A percentile compares a stretch with the other conserved stretches of the same genome.
Evolutionary conservation across 1,139 yeast genomes (phyloP).

Genomic region (Suhomyces maxii): DNA sequence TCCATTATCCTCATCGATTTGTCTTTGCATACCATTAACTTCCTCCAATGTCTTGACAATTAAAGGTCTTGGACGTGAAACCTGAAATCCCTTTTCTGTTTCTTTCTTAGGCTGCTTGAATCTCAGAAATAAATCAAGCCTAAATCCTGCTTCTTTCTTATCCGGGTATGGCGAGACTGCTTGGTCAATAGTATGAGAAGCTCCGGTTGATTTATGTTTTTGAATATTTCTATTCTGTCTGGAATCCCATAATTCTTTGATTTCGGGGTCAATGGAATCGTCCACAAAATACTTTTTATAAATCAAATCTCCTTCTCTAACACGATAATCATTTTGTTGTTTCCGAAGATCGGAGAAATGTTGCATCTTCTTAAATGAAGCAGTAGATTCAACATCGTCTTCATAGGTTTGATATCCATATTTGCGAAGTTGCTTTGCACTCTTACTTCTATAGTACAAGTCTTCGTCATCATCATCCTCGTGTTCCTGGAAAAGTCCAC

Average conservation of each 20-base stretch:
- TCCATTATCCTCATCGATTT: background rate
- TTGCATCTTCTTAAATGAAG: conserved; percentile 13
- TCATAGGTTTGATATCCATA: conserved; percentile 1
- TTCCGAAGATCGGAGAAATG: conserved; percentile 15
- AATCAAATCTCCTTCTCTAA: conserved; percentile 50
- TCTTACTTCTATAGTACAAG: conserved; percentile 13
- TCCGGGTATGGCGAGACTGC: too few relatives aligned
- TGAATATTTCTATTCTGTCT: conserved; percentile 24
- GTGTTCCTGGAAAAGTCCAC: background rate
- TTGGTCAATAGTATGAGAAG: background rate
- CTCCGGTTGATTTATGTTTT: background rate
- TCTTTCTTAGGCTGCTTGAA: conserved; percentile 2
- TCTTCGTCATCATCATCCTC: conserved; percentile 14
- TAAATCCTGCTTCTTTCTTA: too few relatives aligned
- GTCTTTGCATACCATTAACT: background rate
- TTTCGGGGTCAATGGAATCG: conserved; percentile 50
- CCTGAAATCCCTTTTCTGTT: conserved; percentile 34
- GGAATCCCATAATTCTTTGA: conserved; percentile 51
- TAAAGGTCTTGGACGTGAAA: conserved; percentile 44
- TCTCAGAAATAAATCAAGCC: background rate
- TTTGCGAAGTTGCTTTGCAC: conserved; percentile 7
- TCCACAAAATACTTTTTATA: conserved; percentile 42
- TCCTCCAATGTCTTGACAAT: conserved; percentile 26
- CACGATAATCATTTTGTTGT: conserved; percentile 40
- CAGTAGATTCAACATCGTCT: conserved; percentile 5